These are phyloP conservation scores for Panaeolus papilionaceus DNA, from an alignment of 768 basidiomycete genomes.

Conservation along the genomic window DNA sequence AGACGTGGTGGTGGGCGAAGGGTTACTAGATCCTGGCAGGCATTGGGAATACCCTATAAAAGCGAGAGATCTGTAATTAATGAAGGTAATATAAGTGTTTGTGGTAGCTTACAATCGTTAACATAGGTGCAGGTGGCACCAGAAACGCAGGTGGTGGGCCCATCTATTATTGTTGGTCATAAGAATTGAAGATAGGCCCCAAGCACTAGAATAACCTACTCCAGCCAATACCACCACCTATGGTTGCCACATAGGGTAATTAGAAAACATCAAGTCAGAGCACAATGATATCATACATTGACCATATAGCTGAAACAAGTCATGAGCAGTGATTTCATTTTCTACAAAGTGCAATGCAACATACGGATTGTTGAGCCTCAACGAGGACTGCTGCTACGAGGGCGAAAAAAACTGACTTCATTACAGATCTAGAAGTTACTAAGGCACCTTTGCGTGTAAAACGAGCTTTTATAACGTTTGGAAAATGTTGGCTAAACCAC, in stretches of 20 bases:
- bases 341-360: constrained; percentile 14
- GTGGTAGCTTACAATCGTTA: background rate
- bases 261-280: background rate
- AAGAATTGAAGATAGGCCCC: background rate
- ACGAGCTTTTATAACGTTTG: background rate
- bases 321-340: background rate
- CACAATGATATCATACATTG: background rate
- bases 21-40: background rate
- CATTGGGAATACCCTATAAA: constrained; percentile 3
- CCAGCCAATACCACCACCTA: constrained; percentile 11
- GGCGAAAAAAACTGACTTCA: constrained; percentile 26
- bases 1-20: background rate
- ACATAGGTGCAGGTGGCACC: background rate
- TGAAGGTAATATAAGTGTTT: background rate
- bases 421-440: background rate
- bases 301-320: background rate
- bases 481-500: constrained; percentile 2
- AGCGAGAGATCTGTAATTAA: background rate
- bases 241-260: background rate
- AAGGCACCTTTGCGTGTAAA: background rate
- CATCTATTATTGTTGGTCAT: background rate
- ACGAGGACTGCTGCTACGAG: constrained; percentile 24
- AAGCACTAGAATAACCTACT: background rate
- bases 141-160: background rate
- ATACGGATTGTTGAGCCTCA: constrained; percentile 33